Conservation (phyloP, 495 filamentous ascomycete species). For the Lentithecium fluviatile region DNA sequence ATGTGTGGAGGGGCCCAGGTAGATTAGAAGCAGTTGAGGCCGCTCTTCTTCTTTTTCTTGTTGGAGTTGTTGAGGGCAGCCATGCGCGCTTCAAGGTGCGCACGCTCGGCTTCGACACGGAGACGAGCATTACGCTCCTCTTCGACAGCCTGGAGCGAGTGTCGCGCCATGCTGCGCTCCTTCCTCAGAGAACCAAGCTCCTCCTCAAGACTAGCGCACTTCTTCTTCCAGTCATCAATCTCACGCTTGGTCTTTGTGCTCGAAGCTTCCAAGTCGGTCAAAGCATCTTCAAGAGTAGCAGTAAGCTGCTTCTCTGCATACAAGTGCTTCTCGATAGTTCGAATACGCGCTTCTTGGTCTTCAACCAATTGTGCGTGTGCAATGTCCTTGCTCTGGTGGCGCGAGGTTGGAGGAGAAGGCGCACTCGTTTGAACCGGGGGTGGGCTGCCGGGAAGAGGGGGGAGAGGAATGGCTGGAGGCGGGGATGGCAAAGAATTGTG, state of each 20-base stretch:
- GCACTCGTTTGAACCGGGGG: conserved; percentile 40
- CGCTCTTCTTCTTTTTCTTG: conserved; percentile 91
- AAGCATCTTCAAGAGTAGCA: conserved; percentile 87
- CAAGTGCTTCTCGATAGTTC: conserved; percentile 94
- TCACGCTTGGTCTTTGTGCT: conserved; percentile 82
- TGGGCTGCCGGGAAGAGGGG: conserved; percentile 70
- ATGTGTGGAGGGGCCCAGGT: background rate
- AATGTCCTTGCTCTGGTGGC: conserved; percentile 81
- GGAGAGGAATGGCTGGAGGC: conserved; percentile 86
- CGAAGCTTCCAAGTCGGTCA: conserved; percentile 86
- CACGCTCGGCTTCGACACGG: conserved; percentile 83
- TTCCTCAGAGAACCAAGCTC: conserved; percentile 73
- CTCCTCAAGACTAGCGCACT: conserved; percentile 70
- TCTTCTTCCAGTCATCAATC: conserved; percentile 84
- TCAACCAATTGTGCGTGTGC: conserved; percentile 72
- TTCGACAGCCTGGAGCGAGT: conserved; percentile 88
- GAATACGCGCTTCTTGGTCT: conserved; percentile 91
- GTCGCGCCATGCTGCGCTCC: conserved; percentile 67
- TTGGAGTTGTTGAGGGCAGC: conserved; percentile 59
- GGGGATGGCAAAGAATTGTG: conserved; percentile 85
- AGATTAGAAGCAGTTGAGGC: conserved; percentile 88
- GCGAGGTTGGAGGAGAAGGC: conserved; percentile 50
- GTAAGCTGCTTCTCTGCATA: conserved; percentile 96
- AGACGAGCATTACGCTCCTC: conserved; percentile 84
- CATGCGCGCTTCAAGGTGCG: conserved; percentile 91